Percentiles rank a stretch among this genome's conserved stretches.
phyloP scores from a whole-genome alignment of 2,329 filamentous ascomycete species.

The Mycosphaerella sp. region DNA sequence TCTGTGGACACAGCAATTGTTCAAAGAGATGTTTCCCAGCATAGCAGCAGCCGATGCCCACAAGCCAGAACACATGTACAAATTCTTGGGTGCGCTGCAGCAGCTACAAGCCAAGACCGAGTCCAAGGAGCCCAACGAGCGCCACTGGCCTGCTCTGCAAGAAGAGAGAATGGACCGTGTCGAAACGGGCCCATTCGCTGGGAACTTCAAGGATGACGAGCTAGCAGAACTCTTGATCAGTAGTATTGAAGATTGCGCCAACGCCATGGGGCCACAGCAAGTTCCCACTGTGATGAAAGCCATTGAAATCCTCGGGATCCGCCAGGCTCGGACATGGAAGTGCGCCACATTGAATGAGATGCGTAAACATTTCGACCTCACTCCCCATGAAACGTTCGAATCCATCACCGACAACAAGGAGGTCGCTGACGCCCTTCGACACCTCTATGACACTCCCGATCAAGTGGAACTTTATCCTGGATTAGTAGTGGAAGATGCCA shows the following conservation, averaged over 20 bases:
- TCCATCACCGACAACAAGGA: conserved; percentile 54
- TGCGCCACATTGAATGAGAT: conserved; percentile 59
- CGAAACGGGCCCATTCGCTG: conserved; percentile 37
- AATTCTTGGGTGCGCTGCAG: conserved; percentile 28
- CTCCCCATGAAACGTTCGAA: conserved; percentile 50
- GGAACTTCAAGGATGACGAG: conserved; percentile 52
- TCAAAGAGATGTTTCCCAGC: conserved; percentile 30
- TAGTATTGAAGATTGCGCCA: conserved; percentile 56
- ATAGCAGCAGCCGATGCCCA: conserved; percentile 22
- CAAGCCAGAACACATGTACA: conserved; percentile 25
- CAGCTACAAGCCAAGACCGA: conserved; percentile 28
- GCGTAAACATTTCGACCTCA: conserved; percentile 55
- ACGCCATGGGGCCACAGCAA: conserved; percentile 53
- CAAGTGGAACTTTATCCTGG: conserved; percentile 65
- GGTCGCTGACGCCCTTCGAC: conserved; percentile 51
- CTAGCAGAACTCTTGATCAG: conserved; percentile 51
- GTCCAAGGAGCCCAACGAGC: conserved; percentile 27
- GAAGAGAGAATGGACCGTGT: conserved; percentile 26
- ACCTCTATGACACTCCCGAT: conserved; percentile 58
- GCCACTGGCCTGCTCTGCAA: conserved; percentile 32
- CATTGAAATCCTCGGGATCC: conserved; percentile 58
- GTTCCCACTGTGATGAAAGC: conserved; percentile 53
- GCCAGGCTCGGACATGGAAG: conserved; percentile 56
- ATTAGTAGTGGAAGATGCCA: conserved; percentile 55
- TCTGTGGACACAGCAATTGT: conserved; percentile 39